These are phyloP conservation scores for Ceratobasidium sp. DNA, from an alignment of 1,284 basidiomycete species.

Conservation along the genomic window DNA sequence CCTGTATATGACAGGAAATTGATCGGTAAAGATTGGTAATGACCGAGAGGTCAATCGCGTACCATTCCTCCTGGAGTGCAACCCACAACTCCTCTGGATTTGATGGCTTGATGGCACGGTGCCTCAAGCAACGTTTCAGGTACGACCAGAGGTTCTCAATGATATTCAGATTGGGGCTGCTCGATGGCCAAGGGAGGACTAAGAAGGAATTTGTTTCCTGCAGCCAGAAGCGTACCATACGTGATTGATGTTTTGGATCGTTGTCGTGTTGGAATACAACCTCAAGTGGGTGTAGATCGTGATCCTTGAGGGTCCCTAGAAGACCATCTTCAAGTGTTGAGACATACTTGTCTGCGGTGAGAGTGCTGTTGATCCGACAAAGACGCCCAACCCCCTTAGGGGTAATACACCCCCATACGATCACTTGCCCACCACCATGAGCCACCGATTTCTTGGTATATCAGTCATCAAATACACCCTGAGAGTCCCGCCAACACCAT, in stretches of 20 bases:
- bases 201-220: conserved; percentile 54
- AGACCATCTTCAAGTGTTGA: conserved; percentile 30
- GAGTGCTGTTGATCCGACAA: conserved; percentile 26
- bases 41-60: no score
- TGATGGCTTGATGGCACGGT: no score
- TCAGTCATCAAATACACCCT: conserved; percentile 10
- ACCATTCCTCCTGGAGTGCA: no score
- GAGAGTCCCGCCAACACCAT: no score
- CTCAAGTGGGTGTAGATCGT: background rate
- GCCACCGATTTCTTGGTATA: conserved; percentile 19
- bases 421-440: conserved; percentile 44
- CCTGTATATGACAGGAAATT: no score
- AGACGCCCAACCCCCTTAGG: conserved; percentile 29
- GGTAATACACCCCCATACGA: conserved; percentile 48
- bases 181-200: conserved; percentile 57
- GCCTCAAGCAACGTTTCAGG: no score
- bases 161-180: conserved; percentile 59
- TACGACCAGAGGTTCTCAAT: conserved; percentile 59
- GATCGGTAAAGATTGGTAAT: no score
- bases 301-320: conserved; percentile 34
- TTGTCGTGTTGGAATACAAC: conserved; percentile 58
- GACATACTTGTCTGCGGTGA: conserved; percentile 36
- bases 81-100: no score
- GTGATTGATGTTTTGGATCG: conserved; percentile 60
- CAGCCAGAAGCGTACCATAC: conserved; percentile 57